A percentile compares a stretch with the other conserved stretches of the same genome.
phyloP scores from a whole-genome alignment of 164 flowering plant species.

The Nelumbo lutea region DNA sequence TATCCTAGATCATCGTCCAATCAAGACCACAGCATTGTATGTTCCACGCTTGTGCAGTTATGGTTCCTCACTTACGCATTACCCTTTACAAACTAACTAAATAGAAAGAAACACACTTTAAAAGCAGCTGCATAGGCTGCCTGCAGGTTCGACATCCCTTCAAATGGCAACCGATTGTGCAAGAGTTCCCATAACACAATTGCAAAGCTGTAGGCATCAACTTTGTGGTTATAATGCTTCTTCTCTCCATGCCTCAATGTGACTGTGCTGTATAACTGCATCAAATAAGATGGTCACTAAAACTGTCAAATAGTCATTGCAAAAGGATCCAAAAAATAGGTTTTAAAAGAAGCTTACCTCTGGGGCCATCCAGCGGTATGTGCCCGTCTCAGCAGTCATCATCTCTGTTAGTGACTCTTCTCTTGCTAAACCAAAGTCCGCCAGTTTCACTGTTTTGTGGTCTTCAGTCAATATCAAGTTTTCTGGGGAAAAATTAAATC shows the following conservation, averaged over 20 bases:
- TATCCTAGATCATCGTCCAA: not conserved
- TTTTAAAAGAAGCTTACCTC: conserved; percentile 32
- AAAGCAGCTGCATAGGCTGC: conserved; percentile 89
- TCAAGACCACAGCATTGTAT: not conserved
- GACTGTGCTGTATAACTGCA: conserved; percentile 75
- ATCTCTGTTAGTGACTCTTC: conserved; percentile 71
- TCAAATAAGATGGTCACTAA: not conserved
- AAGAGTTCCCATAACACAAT: conserved; percentile 81
- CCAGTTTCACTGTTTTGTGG: conserved; percentile 58
- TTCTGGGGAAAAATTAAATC: conserved; percentile 27
- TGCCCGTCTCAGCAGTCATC: conserved; percentile 82
- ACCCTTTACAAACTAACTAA: not conserved
- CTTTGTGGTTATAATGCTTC: conserved; percentile 74
- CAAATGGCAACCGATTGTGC: conserved; percentile 68
- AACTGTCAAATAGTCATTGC: not conserved
- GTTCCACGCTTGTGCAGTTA: not conserved
- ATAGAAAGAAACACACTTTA: conserved; percentile 31
- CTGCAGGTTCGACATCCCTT: conserved; percentile 84
- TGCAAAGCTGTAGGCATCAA: conserved; percentile 75
- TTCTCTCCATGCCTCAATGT: conserved; percentile 75
- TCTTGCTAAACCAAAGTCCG: conserved; percentile 70
- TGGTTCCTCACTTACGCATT: not conserved
- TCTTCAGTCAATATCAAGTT: conserved; percentile 65
- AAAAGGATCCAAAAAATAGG: not conserved
- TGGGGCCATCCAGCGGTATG: conserved; percentile 85